Conservation (phyloP, 306 rosid genomes). For the Styphnolobium japonicum region DNA sequence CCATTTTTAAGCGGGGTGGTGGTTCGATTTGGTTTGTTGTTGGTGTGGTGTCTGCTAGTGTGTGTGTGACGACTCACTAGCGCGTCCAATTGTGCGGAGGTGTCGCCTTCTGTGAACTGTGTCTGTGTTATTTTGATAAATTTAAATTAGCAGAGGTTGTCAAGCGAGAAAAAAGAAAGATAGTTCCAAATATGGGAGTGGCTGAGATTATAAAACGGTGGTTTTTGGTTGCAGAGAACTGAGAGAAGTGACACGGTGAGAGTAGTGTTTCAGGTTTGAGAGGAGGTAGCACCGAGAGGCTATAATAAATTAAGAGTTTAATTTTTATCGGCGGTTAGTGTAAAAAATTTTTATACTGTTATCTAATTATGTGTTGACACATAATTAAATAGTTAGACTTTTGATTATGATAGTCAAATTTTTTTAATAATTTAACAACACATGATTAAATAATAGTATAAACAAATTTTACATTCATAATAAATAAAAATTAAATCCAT, state of each 20-base stretch:
- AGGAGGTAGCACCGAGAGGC: neutral
- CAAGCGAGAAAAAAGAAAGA: neutral
- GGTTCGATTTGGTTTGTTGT: neutral
- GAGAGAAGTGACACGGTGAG: neutral
- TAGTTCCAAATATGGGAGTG: neutral
- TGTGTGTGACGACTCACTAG: too few relatives aligned
- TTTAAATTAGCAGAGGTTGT: neutral
- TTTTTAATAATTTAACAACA: too few relatives aligned
- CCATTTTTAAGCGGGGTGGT: conserved; percentile 11
- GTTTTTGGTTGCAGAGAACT: neutral
- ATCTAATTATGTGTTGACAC: too few relatives aligned
- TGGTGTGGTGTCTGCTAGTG: neutral
- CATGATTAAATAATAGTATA: too few relatives aligned
- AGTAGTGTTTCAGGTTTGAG: neutral
- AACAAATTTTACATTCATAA: too few relatives aligned
- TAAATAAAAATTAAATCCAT: too few relatives aligned
- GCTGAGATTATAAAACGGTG: neutral
- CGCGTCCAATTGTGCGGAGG: neutral
- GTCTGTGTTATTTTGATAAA: neutral
- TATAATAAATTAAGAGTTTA: too few relatives aligned
- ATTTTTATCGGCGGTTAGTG: too few relatives aligned
- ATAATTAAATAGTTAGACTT: too few relatives aligned
- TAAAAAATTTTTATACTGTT: too few relatives aligned
- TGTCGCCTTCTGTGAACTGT: neutral
- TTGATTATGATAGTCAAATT: too few relatives aligned